Evolutionary conservation across 495 filamentous ascomycete species (phyloP).

Genomic region (Physcia stellaris): DNA sequence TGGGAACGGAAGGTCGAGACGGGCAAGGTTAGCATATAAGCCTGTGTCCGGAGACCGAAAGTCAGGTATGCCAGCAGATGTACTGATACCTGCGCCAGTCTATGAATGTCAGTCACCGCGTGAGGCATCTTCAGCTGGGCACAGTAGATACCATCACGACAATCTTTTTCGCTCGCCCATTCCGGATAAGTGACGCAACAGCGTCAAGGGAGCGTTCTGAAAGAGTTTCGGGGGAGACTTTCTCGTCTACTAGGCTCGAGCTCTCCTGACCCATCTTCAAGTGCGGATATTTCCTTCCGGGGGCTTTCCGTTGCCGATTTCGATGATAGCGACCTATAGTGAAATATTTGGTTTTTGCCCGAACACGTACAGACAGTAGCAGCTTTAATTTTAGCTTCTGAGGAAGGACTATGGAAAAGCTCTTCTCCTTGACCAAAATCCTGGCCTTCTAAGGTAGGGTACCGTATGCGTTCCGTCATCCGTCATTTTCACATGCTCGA

Average conservation of each 20-base stretch:
- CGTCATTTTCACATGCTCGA: too few species aligned
- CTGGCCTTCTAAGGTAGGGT: too few species aligned
- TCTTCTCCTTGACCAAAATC: too few species aligned
- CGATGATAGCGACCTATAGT: constrained; percentile 26
- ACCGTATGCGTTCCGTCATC: too few species aligned
- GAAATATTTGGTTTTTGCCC: too few species aligned
- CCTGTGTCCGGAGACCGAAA: constrained; percentile 77
- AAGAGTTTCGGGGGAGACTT: constrained; percentile 49
- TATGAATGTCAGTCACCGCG: constrained; percentile 5
- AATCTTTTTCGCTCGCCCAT: constrained; percentile 49
- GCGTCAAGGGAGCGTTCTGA: constrained; percentile 51
- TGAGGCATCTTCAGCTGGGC: neutral
- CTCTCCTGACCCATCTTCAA: constrained; percentile 57
- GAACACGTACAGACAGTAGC: too few species aligned
- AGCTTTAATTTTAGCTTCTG: too few species aligned
- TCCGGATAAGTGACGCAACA: constrained; percentile 62
- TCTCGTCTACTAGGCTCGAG: constrained; percentile 47
- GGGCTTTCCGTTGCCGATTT: constrained; percentile 17
- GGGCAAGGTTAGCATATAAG: constrained; percentile 77
- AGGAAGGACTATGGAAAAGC: too few species aligned
- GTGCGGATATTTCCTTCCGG: constrained; percentile 12
- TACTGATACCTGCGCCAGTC: constrained; percentile 48
- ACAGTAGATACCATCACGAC: constrained; percentile 56
- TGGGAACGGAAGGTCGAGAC: constrained; percentile 70
- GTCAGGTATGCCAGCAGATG: constrained; percentile 79